Evolutionary conservation across 1,139 yeast species (phyloP).

Genomic region (Candida tetrigidarum): DNA sequence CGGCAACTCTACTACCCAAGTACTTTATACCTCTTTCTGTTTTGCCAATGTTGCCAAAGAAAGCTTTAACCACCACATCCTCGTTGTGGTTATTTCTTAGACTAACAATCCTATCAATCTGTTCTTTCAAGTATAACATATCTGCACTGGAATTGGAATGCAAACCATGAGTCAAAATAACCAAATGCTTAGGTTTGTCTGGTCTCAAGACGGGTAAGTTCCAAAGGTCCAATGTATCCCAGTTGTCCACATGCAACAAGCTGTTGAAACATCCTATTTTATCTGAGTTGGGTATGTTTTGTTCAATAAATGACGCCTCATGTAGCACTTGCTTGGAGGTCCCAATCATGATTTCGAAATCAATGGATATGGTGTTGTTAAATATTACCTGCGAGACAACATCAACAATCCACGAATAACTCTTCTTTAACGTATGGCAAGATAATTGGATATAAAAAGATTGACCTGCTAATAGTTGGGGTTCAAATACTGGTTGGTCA

Average conservation of each 20-base stretch:
- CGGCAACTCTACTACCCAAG: constrained; percentile 82
- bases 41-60: constrained; percentile 79
- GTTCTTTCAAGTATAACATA: constrained; percentile 83
- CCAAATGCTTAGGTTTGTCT: constrained; percentile 65
- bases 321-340: constrained; percentile 50
- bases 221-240: constrained; percentile 80
- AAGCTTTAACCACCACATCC: constrained; percentile 80
- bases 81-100: constrained; percentile 49
- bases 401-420: constrained; percentile 81
- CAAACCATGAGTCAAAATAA: constrained; percentile 85
- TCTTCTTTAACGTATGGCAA: constrained; percentile 37
- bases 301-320: constrained; percentile 32
- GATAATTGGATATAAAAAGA: constrained; percentile 53
- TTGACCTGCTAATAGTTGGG: constrained; percentile 68
- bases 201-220: constrained; percentile 52
- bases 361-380: constrained; percentile 66
- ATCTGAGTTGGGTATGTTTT: constrained; percentile 33
- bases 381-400: constrained; percentile 86
- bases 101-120: constrained; percentile 57
- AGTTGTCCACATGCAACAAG: constrained; percentile 45
- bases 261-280: constrained; percentile 31
- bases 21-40: constrained; percentile 92
- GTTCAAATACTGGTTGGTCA: constrained; percentile 70
- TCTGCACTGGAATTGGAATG: constrained; percentile 92
- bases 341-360: constrained; percentile 71